A percentile compares a stretch with the other conserved stretches of the same genome.
phyloP scores from a whole-genome alignment of 1,139 yeast species.

The Kurtzmaniella quercitrusa region DNA sequence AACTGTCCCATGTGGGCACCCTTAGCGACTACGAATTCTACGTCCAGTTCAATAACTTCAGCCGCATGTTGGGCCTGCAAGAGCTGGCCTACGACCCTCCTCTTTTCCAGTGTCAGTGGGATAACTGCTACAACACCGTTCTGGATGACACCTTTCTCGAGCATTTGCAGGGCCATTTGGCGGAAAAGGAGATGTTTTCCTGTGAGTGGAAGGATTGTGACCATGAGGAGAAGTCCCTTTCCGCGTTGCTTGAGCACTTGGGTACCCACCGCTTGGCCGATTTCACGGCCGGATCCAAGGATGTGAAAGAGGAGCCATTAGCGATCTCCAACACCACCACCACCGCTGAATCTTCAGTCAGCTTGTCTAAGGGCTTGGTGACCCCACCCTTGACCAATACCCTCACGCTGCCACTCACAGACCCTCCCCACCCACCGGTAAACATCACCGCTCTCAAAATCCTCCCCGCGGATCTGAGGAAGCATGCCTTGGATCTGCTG shows the following conservation, averaged over 20 bases:
- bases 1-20: slow-evolving; percentile 11
- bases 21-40: slow-evolving; percentile 41
- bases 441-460: slow-evolving; percentile 35
- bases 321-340: no score
- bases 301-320: background rate
- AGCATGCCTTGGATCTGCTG: slow-evolving; percentile 1
- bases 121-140: slow-evolving; percentile 41
- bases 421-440: slow-evolving; percentile 5
- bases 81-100: slow-evolving; percentile 4
- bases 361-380: background rate
- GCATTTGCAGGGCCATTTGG: slow-evolving; percentile 58
- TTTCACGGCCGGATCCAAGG: background rate
- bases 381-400: slow-evolving; percentile 3
- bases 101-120: slow-evolving; percentile 50
- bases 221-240: slow-evolving; percentile 47
- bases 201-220: slow-evolving; percentile 79
- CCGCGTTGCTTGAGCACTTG: slow-evolving; percentile 57
- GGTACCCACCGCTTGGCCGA: slow-evolving; percentile 39
- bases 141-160: slow-evolving; percentile 44
- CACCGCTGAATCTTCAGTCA: no score
- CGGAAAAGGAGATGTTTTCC: slow-evolving; percentile 20
- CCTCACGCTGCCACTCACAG: slow-evolving; percentile 1
- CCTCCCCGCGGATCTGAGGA: slow-evolving; percentile 22
- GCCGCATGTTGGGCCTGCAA: background rate
- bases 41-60: slow-evolving; percentile 37